Percentiles rank a stretch among this genome's conserved stretches.
These are phyloP conservation scores for Triticum timopheevii DNA, from an alignment of 176 grass and related monocot genomes.

Conservation along the genomic window DNA sequence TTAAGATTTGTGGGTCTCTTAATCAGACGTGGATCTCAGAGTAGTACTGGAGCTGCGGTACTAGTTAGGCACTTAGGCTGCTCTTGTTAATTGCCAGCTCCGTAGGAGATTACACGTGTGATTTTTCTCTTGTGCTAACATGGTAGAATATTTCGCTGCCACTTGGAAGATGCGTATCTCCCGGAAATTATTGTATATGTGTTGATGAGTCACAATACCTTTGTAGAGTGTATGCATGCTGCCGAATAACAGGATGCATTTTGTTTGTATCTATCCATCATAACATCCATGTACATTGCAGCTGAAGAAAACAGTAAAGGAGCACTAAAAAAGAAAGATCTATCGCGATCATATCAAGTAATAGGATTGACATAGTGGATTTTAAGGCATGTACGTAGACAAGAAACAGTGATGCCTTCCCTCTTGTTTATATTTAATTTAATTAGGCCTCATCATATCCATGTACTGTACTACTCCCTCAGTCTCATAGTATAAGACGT, in stretches of 20 bases:
- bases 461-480: background rate
- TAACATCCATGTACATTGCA: conserved; percentile 25
- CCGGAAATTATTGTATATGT: background rate
- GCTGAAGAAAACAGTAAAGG: background rate
- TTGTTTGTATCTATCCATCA: background rate
- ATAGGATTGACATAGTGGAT: background rate
- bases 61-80: background rate
- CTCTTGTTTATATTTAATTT: background rate
- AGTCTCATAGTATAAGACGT: no score
- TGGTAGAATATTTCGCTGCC: background rate
- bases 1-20: background rate
- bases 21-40: conserved; percentile 4
- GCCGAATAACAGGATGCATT: background rate
- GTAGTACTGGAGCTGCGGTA: conserved; percentile 1
- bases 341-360: background rate
- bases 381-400: background rate
- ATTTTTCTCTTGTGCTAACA: background rate
- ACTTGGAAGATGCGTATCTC: conserved; percentile 23
- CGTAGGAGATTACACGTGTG: conserved; percentile 19
- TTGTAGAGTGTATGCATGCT: background rate
- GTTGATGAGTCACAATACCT: background rate
- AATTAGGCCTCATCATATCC: background rate
- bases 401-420: background rate
- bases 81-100: conserved; percentile 3
- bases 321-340: background rate